These are phyloP conservation scores for Leucoagaricus sp. DNA, from an alignment of 1,284 basidiomycete species.

Conservation along the genomic window DNA sequence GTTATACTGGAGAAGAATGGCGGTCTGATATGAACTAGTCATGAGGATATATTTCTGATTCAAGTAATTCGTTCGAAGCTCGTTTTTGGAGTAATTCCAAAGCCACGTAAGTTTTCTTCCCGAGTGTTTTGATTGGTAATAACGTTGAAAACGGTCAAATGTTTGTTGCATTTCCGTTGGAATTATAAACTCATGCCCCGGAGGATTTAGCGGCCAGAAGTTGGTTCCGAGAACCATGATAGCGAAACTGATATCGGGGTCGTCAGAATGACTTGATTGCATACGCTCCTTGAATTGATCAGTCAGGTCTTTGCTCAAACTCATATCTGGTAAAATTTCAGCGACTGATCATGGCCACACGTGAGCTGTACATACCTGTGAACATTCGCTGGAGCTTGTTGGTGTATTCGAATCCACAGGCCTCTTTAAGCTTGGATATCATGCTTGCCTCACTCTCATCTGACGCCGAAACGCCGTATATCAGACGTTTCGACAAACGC, in stretches of 20 bases:
- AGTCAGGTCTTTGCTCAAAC: slow-evolving; percentile 93
- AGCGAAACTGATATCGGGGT: slow-evolving; percentile 88
- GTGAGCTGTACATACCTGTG: slow-evolving; percentile 59
- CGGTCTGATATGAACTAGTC: slow-evolving; percentile 95
- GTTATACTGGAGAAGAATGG: slow-evolving; percentile 94
- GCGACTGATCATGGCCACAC: background rate
- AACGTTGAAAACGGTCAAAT: slow-evolving; percentile 92
- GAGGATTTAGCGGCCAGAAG: slow-evolving; percentile 93
- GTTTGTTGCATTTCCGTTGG: slow-evolving; percentile 87
- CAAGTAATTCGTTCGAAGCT: slow-evolving; percentile 91
- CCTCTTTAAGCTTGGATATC: slow-evolving; percentile 98
- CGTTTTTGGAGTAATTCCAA: slow-evolving; percentile 98
- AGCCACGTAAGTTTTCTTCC: slow-evolving; percentile 98
- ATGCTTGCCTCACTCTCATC: slow-evolving; percentile 97
- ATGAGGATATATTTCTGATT: slow-evolving; percentile 96
- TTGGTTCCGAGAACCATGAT: slow-evolving; percentile 96
- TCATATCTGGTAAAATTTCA: slow-evolving; percentile 71
- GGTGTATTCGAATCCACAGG: slow-evolving; percentile 98
- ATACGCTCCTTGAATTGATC: slow-evolving; percentile 96
- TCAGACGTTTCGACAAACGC: slow-evolving; percentile 92
- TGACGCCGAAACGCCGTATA: slow-evolving; percentile 90
- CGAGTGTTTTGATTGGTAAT: slow-evolving; percentile 93
- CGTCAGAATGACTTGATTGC: slow-evolving; percentile 74
- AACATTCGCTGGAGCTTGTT: slow-evolving; percentile 99
- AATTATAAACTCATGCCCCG: slow-evolving; percentile 85